Base-by-base conservation (phyloP, 306 rosid species). In the Glycine tomentella region DNA sequence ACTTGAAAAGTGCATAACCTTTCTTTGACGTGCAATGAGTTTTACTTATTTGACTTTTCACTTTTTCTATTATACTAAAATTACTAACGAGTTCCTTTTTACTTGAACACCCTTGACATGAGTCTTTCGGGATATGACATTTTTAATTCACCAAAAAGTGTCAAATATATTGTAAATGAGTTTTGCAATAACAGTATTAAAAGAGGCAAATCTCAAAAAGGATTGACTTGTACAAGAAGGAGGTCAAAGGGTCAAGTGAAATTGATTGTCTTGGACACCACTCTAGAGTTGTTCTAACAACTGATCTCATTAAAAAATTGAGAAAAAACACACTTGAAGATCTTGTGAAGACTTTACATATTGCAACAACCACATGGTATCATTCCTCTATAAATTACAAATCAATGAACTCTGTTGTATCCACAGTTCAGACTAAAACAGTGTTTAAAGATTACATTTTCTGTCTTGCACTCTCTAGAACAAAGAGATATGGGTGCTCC, bases 251-350 rank as follows among this genome's bases (percentile, higher is more conserved):
- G 77, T 75, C 79, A 72, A 83, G 58, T 53, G 15, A 66, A 83
- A 67, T 83, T 71, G 89, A 78, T 57, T 91, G 82, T 85, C 97
- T 91, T 90, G 63, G 90, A 91, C 87, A 88, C 80, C 87, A 91
- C 90, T 88, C 91, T 80, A 77, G 62, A 87, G 93, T 85, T 81
- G 92, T 87, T 89, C 83, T 64, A 86, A 91, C 90, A 82, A 87
- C 88, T 79, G 71, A 38, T 63, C 81, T 11, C 55, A 59, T 74
- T 72, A 59, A 78, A 59, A 75, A 51, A 13, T 6, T 6, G 13
- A 31, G 25, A 49, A 58, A 58, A 33, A 46, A 53, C 31, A 7
- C 68, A 46, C 36, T 6, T 13, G 45, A 50, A 38, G 71, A 6
- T 63, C 46, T 63, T 33, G 13, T 63, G 0, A 9, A 63, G 69